Percentiles rank a stretch among this genome's conserved stretches.
Evolutionary conservation across 768 basidiomycete species (phyloP).

Genomic region (Kwoniella europaea): DNA sequence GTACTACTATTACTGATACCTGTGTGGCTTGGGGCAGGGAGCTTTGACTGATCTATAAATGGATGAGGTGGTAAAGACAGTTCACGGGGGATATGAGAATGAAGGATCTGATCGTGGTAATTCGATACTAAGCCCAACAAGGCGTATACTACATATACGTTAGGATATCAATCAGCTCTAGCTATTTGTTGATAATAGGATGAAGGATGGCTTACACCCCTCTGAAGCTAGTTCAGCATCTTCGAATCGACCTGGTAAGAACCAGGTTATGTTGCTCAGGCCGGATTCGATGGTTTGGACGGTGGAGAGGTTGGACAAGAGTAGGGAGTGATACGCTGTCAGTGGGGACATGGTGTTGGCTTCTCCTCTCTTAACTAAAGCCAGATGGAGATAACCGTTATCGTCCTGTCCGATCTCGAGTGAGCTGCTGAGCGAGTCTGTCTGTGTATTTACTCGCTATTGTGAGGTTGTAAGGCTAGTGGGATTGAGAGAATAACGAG

Average conservation of each 20-base stretch:
- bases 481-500: background rate
- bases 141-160: slow-evolving; percentile 71
- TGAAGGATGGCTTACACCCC: slow-evolving; percentile 70
- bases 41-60: slow-evolving; percentile 68
- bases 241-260: slow-evolving; percentile 93
- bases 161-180: background rate
- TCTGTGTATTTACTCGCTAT: background rate
- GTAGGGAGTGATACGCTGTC: slow-evolving; percentile 72
- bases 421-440: background rate
- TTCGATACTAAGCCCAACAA: slow-evolving; percentile 82
- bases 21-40: too few relatives aligned
- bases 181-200: background rate
- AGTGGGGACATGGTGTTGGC: slow-evolving; percentile 20
- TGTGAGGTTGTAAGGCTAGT: background rate
- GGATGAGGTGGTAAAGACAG: slow-evolving; percentile 52
- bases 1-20: background rate
- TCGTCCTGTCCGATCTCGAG: too few relatives aligned
- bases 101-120: slow-evolving; percentile 93
- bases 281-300: slow-evolving; percentile 88
- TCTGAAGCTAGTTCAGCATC: slow-evolving; percentile 96
- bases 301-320: slow-evolving; percentile 81
- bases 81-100: slow-evolving; percentile 73
- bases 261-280: slow-evolving; percentile 88
- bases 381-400: too few relatives aligned
- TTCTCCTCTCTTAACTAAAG: too few relatives aligned